phyloP scores from a whole-genome alignment of 768 basidiomycete species.

The Auricularia sp. region DNA sequence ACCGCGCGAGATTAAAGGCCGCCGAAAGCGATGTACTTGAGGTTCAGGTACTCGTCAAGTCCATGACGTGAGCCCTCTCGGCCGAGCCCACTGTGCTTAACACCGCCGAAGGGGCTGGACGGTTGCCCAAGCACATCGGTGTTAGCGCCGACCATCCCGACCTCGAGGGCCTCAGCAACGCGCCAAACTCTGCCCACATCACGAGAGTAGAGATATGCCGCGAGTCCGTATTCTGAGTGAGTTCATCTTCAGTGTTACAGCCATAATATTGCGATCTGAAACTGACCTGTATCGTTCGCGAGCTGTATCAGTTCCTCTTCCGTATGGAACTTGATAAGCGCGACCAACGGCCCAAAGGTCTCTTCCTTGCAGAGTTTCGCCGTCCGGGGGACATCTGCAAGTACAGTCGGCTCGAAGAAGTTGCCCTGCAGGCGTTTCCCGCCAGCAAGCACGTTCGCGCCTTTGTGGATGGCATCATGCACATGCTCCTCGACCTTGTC shows the following conservation, averaged over 20 bases:
- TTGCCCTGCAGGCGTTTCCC: constrained; percentile 55
- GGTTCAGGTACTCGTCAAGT: constrained; percentile 80
- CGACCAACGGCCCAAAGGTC: constrained; percentile 90
- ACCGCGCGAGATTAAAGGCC: constrained; percentile 32
- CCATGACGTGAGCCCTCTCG: constrained; percentile 78
- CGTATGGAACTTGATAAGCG: constrained; percentile 80
- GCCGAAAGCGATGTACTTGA: constrained; percentile 73
- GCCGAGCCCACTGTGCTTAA: constrained; percentile 84
- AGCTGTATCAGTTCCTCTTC: constrained; percentile 85
- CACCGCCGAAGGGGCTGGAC: constrained; percentile 77
- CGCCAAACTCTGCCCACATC: constrained; percentile 89
- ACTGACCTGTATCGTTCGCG: constrained; percentile 54
- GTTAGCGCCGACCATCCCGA: constrained; percentile 85
- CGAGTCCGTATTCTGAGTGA: constrained; percentile 58
- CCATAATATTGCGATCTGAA: neutral
- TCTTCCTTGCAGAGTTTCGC: constrained; percentile 71
- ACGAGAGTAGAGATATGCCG: constrained; percentile 85
- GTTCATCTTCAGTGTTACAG: neutral
- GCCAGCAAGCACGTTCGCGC: constrained; percentile 85
- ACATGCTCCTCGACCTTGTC: constrained; percentile 82
- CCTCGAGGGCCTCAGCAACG: constrained; percentile 88
- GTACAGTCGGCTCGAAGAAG: constrained; percentile 83
- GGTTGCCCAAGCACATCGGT: constrained; percentile 71
- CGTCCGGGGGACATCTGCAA: constrained; percentile 65
- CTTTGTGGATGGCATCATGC: constrained; percentile 73